phyloP scores from a whole-genome alignment of 1,284 basidiomycete species.

The Naganishia sp. region DNA sequence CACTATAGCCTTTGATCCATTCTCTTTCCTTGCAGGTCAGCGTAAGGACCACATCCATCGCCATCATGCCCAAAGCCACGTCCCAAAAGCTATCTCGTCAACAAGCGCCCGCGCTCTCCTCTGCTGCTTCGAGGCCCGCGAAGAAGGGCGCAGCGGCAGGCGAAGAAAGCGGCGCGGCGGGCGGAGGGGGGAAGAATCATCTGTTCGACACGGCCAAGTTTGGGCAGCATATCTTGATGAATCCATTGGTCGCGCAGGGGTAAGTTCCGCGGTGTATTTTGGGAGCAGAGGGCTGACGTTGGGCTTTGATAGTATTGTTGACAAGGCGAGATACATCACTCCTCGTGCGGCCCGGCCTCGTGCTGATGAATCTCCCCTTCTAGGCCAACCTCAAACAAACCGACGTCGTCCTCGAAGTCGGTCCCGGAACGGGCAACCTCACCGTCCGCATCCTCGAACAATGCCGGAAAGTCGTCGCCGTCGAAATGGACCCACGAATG shows the following conservation, averaged over 20 bases:
- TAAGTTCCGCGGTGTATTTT: conserved; percentile 54
- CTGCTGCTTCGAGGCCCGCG: conserved; percentile 43
- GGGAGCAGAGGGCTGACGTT: background rate
- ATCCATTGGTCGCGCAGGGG: conserved; percentile 84
- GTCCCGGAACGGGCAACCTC: conserved; percentile 96
- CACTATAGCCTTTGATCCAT: background rate
- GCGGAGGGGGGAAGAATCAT: conserved; percentile 66
- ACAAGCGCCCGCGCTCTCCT: conserved; percentile 66
- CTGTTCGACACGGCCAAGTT: conserved; percentile 92
- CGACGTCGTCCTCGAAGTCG: conserved; percentile 95
- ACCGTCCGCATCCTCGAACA: conserved; percentile 93
- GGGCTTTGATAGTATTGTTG: conserved; percentile 67
- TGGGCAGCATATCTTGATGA: conserved; percentile 97
- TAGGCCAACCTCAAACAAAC: conserved; percentile 91
- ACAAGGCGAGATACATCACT: conserved; percentile 58
- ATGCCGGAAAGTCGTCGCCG: conserved; percentile 86
- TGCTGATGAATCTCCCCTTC: conserved; percentile 29
- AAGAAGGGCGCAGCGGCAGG: conserved; percentile 40
- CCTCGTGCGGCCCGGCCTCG: background rate
- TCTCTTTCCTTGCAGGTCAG: too few relatives aligned
- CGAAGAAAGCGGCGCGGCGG: conserved; percentile 51
- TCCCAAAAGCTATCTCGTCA: conserved; percentile 68
- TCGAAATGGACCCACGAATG: conserved; percentile 99
- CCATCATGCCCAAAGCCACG: conserved; percentile 84
- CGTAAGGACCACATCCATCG: background rate